Evolutionary conservation across 305 asterid species (phyloP).

Genomic region (Fraxinus baroniana): DNA sequence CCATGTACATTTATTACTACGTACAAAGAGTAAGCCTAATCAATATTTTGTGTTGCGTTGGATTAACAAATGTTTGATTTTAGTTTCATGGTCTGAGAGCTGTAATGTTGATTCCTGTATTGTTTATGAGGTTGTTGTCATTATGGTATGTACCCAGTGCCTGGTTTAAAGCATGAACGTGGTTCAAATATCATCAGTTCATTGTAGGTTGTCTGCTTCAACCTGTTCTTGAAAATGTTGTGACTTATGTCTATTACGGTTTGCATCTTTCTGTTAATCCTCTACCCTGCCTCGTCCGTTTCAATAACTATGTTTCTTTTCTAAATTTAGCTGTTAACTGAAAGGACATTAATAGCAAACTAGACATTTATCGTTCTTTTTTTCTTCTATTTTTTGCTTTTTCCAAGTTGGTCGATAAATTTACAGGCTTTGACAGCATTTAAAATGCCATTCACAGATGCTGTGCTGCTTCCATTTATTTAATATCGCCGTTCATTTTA

Average conservation of each 20-base stretch:
- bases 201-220: neutral
- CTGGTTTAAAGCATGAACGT: neutral
- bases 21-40: neutral
- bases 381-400: neutral
- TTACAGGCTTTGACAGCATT: neutral
- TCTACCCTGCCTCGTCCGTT: neutral
- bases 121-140: neutral
- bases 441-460: neutral
- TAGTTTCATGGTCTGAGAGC: neutral
- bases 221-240: neutral
- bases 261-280: neutral
- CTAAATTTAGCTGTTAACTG: neutral
- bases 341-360: neutral
- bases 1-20: no score
- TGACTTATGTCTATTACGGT: neutral
- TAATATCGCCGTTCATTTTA: neutral
- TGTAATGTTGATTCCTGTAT: neutral
- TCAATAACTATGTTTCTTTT: neutral
- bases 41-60: neutral
- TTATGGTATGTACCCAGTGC: neutral
- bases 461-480: neutral
- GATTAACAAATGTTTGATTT: neutral
- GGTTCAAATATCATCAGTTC: neutral
- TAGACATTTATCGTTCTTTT: neutral
- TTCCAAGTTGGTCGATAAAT: neutral